phyloP scores from a whole-genome alignment of 805 yeast genomes.

The Torulaspora microellipsoides region DNA sequence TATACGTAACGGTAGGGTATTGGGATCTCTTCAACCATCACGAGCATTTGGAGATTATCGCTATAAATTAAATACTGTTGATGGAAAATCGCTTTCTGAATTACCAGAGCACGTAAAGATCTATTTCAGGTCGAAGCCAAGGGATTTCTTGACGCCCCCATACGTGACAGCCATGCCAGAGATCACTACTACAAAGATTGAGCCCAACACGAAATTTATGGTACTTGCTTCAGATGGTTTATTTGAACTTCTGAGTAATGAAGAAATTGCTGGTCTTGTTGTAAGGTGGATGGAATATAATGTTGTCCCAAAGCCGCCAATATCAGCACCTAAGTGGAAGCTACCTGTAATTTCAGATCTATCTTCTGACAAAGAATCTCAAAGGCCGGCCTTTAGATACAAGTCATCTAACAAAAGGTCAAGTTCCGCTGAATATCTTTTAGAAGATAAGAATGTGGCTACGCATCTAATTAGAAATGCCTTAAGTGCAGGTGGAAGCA shows the following conservation, averaged over 20 bases:
- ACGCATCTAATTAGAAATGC: slow-evolving; percentile 95
- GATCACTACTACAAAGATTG: slow-evolving; percentile 72
- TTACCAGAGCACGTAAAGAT: slow-evolving; percentile 76
- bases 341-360: slow-evolving; percentile 63
- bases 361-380: slow-evolving; percentile 49
- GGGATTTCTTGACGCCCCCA: slow-evolving; percentile 80
- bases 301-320: slow-evolving; percentile 9
- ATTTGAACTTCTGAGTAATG: slow-evolving; percentile 86
- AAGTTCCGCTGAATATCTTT: slow-evolving; percentile 41
- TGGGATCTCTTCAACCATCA: slow-evolving; percentile 92
- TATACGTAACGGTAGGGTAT: slow-evolving; percentile 78
- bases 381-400: slow-evolving; percentile 73
- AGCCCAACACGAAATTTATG: slow-evolving; percentile 70
- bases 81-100: slow-evolving; percentile 41
- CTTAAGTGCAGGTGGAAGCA: slow-evolving; percentile 78
- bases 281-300: slow-evolving; percentile 87
- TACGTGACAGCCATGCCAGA: slow-evolving; percentile 97
- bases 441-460: slow-evolving; percentile 84
- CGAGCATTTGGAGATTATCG: slow-evolving; percentile 97
- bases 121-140: slow-evolving; percentile 75
- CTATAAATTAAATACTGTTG: slow-evolving; percentile 69
- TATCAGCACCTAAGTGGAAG: slow-evolving; percentile 26
- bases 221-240: slow-evolving; percentile 94
- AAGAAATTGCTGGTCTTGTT: slow-evolving; percentile 87
- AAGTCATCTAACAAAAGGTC: slow-evolving; percentile 29